These are phyloP conservation scores for Isabelozyma heimii DNA, from an alignment of 805 yeast species.

Conservation along the genomic window DNA sequence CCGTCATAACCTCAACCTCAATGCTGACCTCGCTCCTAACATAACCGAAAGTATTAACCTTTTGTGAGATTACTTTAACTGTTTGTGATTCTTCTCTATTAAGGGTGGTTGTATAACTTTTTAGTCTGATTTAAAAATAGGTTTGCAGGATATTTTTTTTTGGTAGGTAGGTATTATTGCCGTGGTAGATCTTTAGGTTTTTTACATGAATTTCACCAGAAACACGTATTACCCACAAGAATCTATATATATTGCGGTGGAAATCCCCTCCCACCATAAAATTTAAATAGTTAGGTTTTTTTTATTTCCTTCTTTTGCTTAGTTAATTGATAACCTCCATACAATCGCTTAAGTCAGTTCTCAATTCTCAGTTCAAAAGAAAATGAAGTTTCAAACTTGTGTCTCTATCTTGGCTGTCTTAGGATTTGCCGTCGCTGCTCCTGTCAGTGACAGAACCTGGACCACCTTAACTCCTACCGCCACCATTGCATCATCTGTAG, in stretches of 20 bases:
- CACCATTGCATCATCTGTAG: conserved; percentile 16
- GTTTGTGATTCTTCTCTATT: neutral
- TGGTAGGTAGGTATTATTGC: neutral
- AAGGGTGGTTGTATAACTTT: neutral
- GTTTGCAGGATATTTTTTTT: neutral
- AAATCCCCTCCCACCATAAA: neutral
- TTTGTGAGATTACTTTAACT: neutral
- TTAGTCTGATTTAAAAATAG: neutral
- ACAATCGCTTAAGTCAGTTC: neutral
- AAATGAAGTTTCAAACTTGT: conserved; percentile 7
- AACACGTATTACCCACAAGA: neutral
- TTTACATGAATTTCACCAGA: neutral
- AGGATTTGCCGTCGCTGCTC: conserved; percentile 17
- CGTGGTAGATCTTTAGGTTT: neutral
- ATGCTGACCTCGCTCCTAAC: too few relatives aligned
- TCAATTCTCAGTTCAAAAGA: neutral
- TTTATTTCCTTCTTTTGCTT: too few relatives aligned
- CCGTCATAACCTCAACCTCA: too few relatives aligned
- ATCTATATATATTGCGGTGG: neutral
- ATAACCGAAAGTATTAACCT: neutral
- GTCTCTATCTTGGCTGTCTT: conserved; percentile 9
- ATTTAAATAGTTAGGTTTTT: too few relatives aligned
- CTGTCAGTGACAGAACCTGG: conserved; percentile 22
- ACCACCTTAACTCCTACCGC: conserved; percentile 29
- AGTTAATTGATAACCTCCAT: neutral